A percentile compares a stretch with the other conserved stretches of the same genome.
phyloP scores from a whole-genome alignment of 2,329 filamentous ascomycete species.

The Tolypocladium ophioglossoides region DNA sequence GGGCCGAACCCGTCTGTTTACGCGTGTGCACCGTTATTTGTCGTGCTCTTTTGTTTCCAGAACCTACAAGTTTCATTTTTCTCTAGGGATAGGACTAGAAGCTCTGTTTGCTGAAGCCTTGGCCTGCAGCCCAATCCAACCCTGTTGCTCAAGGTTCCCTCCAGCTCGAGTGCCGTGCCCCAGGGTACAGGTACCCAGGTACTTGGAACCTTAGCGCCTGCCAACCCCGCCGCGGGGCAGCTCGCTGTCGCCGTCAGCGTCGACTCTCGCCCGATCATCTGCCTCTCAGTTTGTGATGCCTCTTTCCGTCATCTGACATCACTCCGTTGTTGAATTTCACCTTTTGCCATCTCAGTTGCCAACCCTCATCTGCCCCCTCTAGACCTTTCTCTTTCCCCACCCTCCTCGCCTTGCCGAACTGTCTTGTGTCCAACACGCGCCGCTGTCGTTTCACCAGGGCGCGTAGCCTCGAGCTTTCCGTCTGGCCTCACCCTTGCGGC shows the following conservation, averaged over 20 bases:
- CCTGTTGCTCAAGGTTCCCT: not conserved
- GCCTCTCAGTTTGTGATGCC: constrained; percentile 11
- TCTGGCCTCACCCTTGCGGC: not conserved
- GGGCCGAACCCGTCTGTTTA: too few species aligned
- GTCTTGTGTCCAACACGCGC: not conserved
- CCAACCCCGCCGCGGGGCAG: constrained; percentile 14
- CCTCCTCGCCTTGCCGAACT: not conserved
- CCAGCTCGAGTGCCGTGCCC: not conserved
- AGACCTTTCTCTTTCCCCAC: too few species aligned
- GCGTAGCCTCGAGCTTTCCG: not conserved
- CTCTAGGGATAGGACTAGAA: too few species aligned
- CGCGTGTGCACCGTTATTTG: not conserved
- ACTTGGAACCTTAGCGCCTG: not conserved
- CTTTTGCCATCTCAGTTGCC: not conserved
- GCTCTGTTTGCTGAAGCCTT: not conserved
- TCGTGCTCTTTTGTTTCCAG: not conserved
- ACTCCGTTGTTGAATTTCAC: not conserved
- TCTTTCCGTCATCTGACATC: constrained; percentile 12
- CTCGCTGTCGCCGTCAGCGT: not conserved
- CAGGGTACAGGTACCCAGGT: not conserved
- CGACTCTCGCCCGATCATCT: constrained; percentile 6
- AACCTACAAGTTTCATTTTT: not conserved
- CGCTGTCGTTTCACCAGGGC: not conserved
- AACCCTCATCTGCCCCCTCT: not conserved
- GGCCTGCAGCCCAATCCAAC: not conserved